Evolutionary conservation across 176 grass and related monocot genomes (phyloP).

Genomic region (Triticum monococcum): DNA sequence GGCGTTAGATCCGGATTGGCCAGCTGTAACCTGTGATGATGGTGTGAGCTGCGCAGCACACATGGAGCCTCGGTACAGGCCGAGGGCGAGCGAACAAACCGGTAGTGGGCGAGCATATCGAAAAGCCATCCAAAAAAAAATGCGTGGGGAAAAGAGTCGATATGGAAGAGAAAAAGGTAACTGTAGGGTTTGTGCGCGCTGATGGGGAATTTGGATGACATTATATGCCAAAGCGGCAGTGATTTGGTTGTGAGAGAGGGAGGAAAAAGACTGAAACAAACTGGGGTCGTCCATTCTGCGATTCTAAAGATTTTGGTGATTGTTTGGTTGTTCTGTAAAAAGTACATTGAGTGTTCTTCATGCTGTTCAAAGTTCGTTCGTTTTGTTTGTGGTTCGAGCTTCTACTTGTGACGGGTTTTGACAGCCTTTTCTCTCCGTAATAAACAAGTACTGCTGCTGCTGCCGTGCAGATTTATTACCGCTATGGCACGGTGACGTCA

Average conservation of each 20-base stretch:
- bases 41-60: slow-evolving; percentile 9
- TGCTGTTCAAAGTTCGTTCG: not conserved
- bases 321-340: slow-evolving; percentile 37
- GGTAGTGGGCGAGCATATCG: slow-evolving; percentile 27
- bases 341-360: not conserved
- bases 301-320: slow-evolving; percentile 42
- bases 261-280: not conserved
- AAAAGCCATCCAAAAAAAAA: slow-evolving; percentile 1
- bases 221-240: slow-evolving; percentile 30
- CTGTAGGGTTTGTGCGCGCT: slow-evolving; percentile 19
- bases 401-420: not conserved
- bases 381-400: not conserved
- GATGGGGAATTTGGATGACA: slow-evolving; percentile 21
- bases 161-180: slow-evolving; percentile 5
- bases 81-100: slow-evolving; percentile 23
- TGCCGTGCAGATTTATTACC: not conserved
- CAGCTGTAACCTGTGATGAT: slow-evolving; percentile 20
- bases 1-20: slow-evolving; percentile 50
- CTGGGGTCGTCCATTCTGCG: slow-evolving; percentile 19
- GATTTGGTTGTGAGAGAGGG: not conserved
- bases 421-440: not conserved
- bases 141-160: not conserved
- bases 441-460: no score
- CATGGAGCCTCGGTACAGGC: slow-evolving; percentile 21
- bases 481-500: not conserved